phyloP scores from a whole-genome alignment of 371 early-diverging fungal genomes.

The Mortierella sp. region DNA sequence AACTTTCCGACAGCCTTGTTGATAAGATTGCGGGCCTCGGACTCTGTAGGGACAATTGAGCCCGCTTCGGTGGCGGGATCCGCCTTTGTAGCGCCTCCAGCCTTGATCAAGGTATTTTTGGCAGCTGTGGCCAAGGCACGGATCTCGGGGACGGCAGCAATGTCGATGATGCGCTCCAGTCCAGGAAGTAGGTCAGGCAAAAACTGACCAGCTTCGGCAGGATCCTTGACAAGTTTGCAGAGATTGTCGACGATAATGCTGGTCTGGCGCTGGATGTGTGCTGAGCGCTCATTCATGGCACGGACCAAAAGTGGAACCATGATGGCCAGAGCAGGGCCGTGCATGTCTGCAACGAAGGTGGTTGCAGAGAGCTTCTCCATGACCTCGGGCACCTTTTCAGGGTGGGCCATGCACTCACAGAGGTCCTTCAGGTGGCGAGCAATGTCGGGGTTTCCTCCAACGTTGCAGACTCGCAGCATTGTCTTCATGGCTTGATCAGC shows the following conservation, averaged over 20 bases:
- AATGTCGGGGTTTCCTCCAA: slow-evolving; percentile 84
- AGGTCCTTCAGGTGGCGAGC: slow-evolving; percentile 73
- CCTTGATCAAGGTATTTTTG: slow-evolving; percentile 63
- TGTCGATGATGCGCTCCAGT: slow-evolving; percentile 68
- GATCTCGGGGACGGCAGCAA: slow-evolving; percentile 70
- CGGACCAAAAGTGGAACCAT: slow-evolving; percentile 76
- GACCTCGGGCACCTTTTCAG: slow-evolving; percentile 70
- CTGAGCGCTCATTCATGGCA: slow-evolving; percentile 70
- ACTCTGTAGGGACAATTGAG: slow-evolving; percentile 49
- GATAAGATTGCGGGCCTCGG: slow-evolving; percentile 57
- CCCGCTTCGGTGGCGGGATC: slow-evolving; percentile 52
- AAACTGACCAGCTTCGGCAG: slow-evolving; percentile 70
- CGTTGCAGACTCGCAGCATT: slow-evolving; percentile 75
- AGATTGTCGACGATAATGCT: slow-evolving; percentile 70
- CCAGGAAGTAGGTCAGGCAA: slow-evolving; percentile 77
- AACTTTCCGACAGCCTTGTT: slow-evolving; percentile 60
- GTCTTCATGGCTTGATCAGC: slow-evolving; percentile 60
- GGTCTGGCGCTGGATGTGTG: slow-evolving; percentile 66
- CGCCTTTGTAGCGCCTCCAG: slow-evolving; percentile 59
- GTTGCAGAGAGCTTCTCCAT: slow-evolving; percentile 81
- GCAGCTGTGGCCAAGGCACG: slow-evolving; percentile 68
- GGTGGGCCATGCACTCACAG: slow-evolving; percentile 80
- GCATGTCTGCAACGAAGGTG: slow-evolving; percentile 85
- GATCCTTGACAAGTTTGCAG: slow-evolving; percentile 72
- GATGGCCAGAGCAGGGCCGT: slow-evolving; percentile 82